These are phyloP conservation scores for Xerophyta viscosa DNA, from an alignment of 106 monocot species.

Conservation along the genomic window DNA sequence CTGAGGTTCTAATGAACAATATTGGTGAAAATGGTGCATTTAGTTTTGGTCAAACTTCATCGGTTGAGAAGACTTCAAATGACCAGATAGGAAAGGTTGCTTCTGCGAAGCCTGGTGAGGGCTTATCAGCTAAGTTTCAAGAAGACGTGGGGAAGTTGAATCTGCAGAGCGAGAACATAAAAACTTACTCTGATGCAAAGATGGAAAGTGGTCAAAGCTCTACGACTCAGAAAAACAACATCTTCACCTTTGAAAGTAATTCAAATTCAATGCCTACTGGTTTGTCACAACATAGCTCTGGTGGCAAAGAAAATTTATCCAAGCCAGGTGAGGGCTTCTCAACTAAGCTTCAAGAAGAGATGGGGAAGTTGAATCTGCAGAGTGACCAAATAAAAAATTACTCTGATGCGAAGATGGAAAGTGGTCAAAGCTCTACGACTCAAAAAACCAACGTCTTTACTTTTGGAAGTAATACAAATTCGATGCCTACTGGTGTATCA, in stretches of 20 bases:
- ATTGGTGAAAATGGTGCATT: too few species aligned
- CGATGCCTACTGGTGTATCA: neutral
- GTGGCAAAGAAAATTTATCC: neutral
- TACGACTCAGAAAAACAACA: neutral
- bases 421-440: neutral
- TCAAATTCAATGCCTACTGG: neutral
- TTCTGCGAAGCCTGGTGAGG: neutral
- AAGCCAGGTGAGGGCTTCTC: neutral
- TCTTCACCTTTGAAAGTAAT: constrained; percentile 12
- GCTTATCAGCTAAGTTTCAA: neutral
- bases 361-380: constrained; percentile 7
- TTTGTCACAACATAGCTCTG: neutral
- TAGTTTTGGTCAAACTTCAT: too few species aligned
- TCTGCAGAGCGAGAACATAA: neutral
- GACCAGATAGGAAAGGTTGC: too few species aligned
- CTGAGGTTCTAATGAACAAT: too few species aligned
- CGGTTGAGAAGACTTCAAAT: too few species aligned
- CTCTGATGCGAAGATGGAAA: neutral
- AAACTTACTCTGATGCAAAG: neutral
- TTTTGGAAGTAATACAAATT: constrained; percentile 6
- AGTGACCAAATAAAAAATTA: neutral
- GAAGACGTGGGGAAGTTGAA: constrained; percentile 16
- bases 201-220: constrained; percentile 1
- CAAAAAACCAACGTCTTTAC: constrained; percentile 1
- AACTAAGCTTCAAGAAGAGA: constrained; percentile 15